Conservation (phyloP, 139 green algal genomes). For the Gonium pectorale region DNA sequence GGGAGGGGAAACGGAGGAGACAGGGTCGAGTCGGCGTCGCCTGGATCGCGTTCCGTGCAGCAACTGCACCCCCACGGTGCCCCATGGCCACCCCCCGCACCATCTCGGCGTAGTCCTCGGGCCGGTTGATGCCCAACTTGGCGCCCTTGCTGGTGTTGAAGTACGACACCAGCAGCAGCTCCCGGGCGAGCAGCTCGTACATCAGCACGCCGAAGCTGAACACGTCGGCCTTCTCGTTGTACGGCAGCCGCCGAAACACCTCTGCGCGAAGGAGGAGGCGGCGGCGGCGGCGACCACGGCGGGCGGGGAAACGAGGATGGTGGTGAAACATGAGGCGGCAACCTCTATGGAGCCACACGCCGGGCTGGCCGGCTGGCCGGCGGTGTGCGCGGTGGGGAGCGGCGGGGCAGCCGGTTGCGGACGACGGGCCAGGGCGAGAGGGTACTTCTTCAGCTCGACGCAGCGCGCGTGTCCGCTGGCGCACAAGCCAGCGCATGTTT, state of each 20-base stretch:
- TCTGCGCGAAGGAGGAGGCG: not conserved
- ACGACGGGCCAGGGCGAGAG: too few relatives aligned
- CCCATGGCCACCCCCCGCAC: not conserved
- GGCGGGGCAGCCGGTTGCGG: too few relatives aligned
- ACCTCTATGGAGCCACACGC: too few relatives aligned
- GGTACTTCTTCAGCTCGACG: too few relatives aligned
- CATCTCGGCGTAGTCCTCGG: not conserved
- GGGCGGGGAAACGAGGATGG: too few relatives aligned
- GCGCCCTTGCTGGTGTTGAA: not conserved
- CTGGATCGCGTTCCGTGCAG: not conserved
- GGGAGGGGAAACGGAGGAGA: not conserved
- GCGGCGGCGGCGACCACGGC: too few relatives aligned
- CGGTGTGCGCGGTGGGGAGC: too few relatives aligned
- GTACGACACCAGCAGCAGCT: slow-evolving; percentile 8
- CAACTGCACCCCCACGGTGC: not conserved
- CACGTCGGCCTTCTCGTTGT: slow-evolving; percentile 42
- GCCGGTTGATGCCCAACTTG: not conserved
- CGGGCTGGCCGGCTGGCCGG: too few relatives aligned
- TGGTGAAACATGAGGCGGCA: too few relatives aligned
- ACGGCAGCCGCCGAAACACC: slow-evolving; percentile 27
- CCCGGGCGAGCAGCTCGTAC: slow-evolving; percentile 19
- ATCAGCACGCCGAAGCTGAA: slow-evolving; percentile 23
- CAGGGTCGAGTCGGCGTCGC: not conserved
- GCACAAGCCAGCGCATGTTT: not conserved
- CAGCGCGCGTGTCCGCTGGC: not conserved